Evolutionary conservation across 2,329 filamentous ascomycete genomes (phyloP), one percentile per base, ranked within the genome.

Genomic region (Claviceps sp.): DNA sequence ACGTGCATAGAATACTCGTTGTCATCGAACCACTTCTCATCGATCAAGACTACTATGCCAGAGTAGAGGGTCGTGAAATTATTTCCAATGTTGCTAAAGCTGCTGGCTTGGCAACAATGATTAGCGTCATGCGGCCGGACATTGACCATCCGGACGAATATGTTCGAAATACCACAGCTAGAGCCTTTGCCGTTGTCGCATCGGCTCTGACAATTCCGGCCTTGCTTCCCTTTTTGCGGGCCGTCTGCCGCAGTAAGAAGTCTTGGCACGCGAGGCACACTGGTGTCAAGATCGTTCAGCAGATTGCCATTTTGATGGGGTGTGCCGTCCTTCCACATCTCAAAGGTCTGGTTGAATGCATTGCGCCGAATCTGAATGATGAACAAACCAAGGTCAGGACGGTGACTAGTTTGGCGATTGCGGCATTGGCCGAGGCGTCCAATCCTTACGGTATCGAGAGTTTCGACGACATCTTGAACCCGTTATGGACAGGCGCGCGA

Each of bases 361-460:
- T 98, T 63, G 89, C 85, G 14, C 89, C 91, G 49, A 96, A 96
- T 65, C 76, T 98, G 14, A 95, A 95, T 62, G 93, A 98, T 61
- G 93, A 98, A 64, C 93, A 98, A 70, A 91, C 90, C 50, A 98
- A 98, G 71, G 93, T 98, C 47, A 81, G 93, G 59, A 98, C 94
- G 4, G 93, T 97, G 47, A 97, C 93, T 47, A 90, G 87, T 69
- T 77, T 98, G 64, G 90, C 93, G 26, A 93, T 98, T 63, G 93
- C 91, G 48, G 93, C 93, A 38, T 73, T 98, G 53, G 93, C 93
- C 30, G 93, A 98, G 70, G 93, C 93, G 22, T 91, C 93, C 37
- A 95, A 95, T 68, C 93, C 93, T 0, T 98, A 97, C 62, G 93
- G 93, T 82, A 98, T 98, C 58, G 93, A 98, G 71, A 95, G 89